Percentiles rank a stretch among this genome's conserved stretches.
Evolutionary conservation across 2,329 filamentous ascomycete species (phyloP).

Genomic region (Talaromyces sp.): DNA sequence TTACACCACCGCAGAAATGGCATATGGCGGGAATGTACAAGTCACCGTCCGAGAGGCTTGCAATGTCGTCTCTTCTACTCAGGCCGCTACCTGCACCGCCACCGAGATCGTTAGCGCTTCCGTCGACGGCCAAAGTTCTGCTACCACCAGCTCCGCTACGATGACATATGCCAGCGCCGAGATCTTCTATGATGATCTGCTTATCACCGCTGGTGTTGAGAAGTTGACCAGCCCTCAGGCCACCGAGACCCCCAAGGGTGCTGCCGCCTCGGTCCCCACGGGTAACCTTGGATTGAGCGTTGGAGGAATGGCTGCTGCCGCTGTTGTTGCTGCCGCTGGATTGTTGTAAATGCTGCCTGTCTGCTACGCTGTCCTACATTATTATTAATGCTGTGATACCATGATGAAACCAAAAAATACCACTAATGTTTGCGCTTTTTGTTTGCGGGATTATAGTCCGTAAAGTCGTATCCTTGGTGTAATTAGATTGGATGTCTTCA

Average conservation of each 20-base stretch:
- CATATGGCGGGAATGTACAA: background rate
- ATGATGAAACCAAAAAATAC: background rate
- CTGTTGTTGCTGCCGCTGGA: conserved; percentile 7
- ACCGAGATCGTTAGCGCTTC: background rate
- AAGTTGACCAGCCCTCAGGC: conserved; percentile 1
- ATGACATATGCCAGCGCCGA: background rate
- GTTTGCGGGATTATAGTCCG: background rate
- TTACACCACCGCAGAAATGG: background rate
- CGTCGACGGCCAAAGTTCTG: background rate
- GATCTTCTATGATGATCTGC: background rate
- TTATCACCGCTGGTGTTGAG: conserved; percentile 1
- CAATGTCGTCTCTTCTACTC: background rate
- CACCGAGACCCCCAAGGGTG: conserved; percentile 2
- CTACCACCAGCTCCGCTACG: background rate
- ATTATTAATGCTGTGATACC: conserved; percentile 1
- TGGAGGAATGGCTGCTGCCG: conserved; percentile 5
- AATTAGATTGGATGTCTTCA: background rate
- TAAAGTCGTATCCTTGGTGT: background rate
- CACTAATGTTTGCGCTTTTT: background rate
- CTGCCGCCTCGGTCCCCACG: background rate
- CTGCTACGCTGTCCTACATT: background rate
- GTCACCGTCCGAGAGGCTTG: background rate
- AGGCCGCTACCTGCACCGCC: background rate
- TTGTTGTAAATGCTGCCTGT: background rate
- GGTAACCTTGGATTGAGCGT: background rate